Base-by-base conservation (phyloP, 306 rosid species). In the Cicer cuneatum region DNA sequence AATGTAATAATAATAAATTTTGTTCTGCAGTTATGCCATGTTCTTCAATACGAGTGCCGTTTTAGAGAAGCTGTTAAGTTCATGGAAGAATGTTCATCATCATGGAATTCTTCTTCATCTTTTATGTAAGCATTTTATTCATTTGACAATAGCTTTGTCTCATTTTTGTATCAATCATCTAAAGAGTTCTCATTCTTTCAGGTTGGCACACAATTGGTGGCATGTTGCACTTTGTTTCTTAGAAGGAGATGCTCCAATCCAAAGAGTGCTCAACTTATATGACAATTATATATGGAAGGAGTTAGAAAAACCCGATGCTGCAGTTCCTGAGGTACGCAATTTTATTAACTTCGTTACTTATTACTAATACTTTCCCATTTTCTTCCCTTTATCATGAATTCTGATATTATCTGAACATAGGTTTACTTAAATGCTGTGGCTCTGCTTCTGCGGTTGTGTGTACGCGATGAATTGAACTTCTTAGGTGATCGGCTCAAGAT, bases 151-250 rank as follows among this genome's bases (percentile, higher is more conserved):
- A 54, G 59, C 59, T 45, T 66, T 29, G 24, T 69, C 65, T 71
- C 72, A 43, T 62, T 66, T 66, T 76, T 48, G 18, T 40, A n/a
- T 67, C 67, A 58, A 38, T 41, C 67, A 64, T 37, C 74, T 48
- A 75, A 65, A 39, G 61, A 62, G 29, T 45, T 52, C 1, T 3
- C 19, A 7, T 43, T 82, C 48, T 66, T 77, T 82, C 93, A 94
- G 97, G 95, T 46, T 94, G 75, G 87, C 98, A n/a, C 98, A 91
- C 83, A 94, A 94, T 79, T 91, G 98, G 97, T 94, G 98, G 96
- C 98, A 94, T 85, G 97, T 88, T 24, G 93, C 97, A 48, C 91
- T 94, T 74, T 91, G 98, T 77, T 90, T 86, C 88, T 66, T 94
- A 76, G 98, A 94, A 85, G 98, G 95, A 16, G 71, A 78, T 83